A percentile compares a stretch with the other conserved stretches of the same genome.
Conservation (phyloP, 208 protist species). For the Trypanosoma grayi region DNA sequence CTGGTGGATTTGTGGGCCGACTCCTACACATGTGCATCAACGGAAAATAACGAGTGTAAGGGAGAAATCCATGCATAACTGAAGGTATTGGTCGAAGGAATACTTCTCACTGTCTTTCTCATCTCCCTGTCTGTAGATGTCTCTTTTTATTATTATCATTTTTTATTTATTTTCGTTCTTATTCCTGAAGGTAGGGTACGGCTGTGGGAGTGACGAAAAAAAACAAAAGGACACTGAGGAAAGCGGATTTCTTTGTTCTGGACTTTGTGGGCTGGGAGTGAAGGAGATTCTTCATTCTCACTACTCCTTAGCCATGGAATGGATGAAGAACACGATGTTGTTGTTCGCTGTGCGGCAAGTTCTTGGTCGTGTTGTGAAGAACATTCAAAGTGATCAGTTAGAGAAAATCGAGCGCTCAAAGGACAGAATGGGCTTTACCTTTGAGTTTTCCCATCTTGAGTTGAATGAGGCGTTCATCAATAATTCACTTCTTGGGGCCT, state of each 20-base stretch:
- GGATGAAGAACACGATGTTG: conserved; percentile 16
- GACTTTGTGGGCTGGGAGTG: not conserved
- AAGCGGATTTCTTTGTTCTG: too few relatives aligned
- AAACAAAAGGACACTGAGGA: not conserved
- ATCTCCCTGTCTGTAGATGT: too few relatives aligned
- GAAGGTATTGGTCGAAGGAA: too few relatives aligned
- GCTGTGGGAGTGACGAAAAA: conserved; percentile 6
- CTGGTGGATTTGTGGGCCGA: not conserved
- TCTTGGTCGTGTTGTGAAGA: conserved; percentile 25
- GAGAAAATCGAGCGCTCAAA: conserved; percentile 18
- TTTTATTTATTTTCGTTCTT: too few relatives aligned
- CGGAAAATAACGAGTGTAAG: too few relatives aligned
- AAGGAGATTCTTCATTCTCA: too few relatives aligned
- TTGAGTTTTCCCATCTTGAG: conserved; percentile 26
- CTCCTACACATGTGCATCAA: too few relatives aligned
- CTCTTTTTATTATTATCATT: not conserved
- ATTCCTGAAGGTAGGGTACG: too few relatives aligned
- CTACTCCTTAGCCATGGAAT: conserved; percentile 26
- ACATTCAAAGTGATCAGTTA: conserved; percentile 28
- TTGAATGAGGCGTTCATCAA: conserved; percentile 30
- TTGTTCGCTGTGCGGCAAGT: conserved; percentile 20
- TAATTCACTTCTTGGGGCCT: conserved; percentile 7
- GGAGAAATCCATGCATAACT: too few relatives aligned
- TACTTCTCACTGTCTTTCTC: not conserved
- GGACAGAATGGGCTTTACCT: conserved; percentile 5